phyloP scores from a whole-genome alignment of 345 rosid genomes.

The Microthlaspi erraticum region DNA sequence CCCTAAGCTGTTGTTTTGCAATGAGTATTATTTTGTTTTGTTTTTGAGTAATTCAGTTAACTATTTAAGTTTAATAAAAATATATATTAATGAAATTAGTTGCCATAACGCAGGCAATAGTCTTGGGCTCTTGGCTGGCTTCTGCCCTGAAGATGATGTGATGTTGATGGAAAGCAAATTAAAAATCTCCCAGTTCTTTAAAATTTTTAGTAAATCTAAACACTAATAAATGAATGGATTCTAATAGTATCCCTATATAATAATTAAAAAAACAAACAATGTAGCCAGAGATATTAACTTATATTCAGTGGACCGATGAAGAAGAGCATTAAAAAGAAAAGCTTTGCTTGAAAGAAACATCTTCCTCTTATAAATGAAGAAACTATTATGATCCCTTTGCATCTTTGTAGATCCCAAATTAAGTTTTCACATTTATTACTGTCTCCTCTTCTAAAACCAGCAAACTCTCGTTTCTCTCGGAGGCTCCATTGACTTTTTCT shows the following conservation, averaged over 20 bases:
- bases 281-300: constrained; percentile 4
- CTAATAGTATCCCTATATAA: constrained; percentile 20
- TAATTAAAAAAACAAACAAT: constrained; percentile 25
- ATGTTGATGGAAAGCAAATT: constrained; percentile 52
- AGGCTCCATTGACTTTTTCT: constrained; percentile 34
- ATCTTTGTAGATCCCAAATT: constrained; percentile 23
- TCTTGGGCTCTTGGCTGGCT: constrained; percentile 48
- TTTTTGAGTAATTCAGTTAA: background rate
- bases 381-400: constrained; percentile 10
- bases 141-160: constrained; percentile 50
- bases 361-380: constrained; percentile 41
- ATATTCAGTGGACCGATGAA: constrained; percentile 38
- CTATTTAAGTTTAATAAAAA: background rate
- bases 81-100: constrained; percentile 26
- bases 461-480: constrained; percentile 38
- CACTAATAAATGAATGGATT: constrained; percentile 21
- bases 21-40: background rate
- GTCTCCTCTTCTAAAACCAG: constrained; percentile 42
- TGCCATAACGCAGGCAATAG: constrained; percentile 35
- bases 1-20: constrained; percentile 28
- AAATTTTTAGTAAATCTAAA: background rate
- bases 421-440: constrained; percentile 37
- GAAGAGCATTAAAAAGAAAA: constrained; percentile 41
- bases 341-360: constrained; percentile 68
- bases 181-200: background rate